Evolutionary conservation across 2,329 filamentous ascomycete genomes (phyloP).

Genomic region (Remersonia thermophila): DNA sequence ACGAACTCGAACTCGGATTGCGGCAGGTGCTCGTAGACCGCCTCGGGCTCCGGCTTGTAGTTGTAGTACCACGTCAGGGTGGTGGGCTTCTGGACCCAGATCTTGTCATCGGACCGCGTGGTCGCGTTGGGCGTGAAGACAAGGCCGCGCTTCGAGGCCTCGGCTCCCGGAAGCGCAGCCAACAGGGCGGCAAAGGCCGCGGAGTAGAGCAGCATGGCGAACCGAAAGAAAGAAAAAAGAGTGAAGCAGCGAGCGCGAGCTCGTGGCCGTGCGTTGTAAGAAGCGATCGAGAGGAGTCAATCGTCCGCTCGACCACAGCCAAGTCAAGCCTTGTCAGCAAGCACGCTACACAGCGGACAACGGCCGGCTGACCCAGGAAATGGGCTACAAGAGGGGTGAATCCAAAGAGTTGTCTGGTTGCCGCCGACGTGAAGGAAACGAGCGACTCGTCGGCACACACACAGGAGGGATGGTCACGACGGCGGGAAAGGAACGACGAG

Average conservation of each 20-base stretch:
- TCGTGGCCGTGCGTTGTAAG: no score
- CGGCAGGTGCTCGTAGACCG: slow-evolving; percentile 33
- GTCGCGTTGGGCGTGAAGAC: slow-evolving; percentile 49
- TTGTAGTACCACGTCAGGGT: slow-evolving; percentile 80
- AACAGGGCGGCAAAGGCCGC: slow-evolving; percentile 4
- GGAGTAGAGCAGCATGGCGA: slow-evolving; percentile 5
- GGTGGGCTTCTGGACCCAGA: slow-evolving; percentile 46
- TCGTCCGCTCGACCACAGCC: no score
- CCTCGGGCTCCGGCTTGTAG: slow-evolving; percentile 48
- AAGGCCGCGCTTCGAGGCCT: slow-evolving; percentile 57
- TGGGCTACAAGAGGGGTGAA: not conserved
- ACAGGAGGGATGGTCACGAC: not conserved
- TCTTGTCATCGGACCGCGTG: slow-evolving; percentile 47
- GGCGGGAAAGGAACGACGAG: not conserved
- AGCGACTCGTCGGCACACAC: slow-evolving; percentile 6
- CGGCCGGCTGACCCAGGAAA: no score
- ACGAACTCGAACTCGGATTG: slow-evolving; percentile 58
- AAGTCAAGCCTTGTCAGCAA: no score
- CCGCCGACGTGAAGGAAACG: slow-evolving; percentile 7
- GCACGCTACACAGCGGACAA: not conserved
- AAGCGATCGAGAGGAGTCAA: no score
- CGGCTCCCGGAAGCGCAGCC: slow-evolving; percentile 14
- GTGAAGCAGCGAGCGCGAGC: no score
- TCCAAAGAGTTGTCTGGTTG: not conserved
- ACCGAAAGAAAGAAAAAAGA: no score